Evolutionary conservation across 345 rosid genomes (phyloP).

Genomic region (Salix koriyanagi): DNA sequence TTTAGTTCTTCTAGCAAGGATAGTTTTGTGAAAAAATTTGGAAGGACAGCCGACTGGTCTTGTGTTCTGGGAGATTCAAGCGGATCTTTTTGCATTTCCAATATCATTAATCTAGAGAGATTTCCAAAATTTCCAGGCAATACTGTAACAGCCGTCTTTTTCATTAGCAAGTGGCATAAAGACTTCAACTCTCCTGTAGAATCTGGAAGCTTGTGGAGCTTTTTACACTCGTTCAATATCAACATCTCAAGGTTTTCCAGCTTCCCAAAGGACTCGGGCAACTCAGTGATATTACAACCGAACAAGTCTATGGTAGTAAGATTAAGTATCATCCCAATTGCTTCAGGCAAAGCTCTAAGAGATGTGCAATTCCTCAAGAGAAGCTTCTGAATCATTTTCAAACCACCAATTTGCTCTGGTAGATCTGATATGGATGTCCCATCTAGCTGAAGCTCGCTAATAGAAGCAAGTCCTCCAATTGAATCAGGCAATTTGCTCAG

Average conservation of each 20-base stretch:
- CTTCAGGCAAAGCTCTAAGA: slow-evolving; percentile 34
- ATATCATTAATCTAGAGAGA: slow-evolving; percentile 34
- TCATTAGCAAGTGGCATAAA: slow-evolving; percentile 34
- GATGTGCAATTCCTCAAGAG: slow-evolving; percentile 19
- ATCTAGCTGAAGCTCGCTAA: slow-evolving; percentile 21
- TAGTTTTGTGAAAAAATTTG: slow-evolving; percentile 38
- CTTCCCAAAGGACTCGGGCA: slow-evolving; percentile 48
- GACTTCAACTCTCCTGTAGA: slow-evolving; percentile 40
- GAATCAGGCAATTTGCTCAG: slow-evolving; percentile 42
- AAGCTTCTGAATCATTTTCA: slow-evolving; percentile 41
- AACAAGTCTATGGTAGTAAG: slow-evolving; percentile 27
- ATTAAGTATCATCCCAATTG: slow-evolving; percentile 33
- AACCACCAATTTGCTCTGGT: slow-evolving; percentile 36
- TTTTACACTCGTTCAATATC: slow-evolving; percentile 28
- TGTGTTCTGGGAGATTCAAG: background rate
- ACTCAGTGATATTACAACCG: slow-evolving; percentile 23
- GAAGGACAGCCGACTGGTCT: slow-evolving; percentile 14
- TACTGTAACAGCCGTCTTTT: slow-evolving; percentile 36
- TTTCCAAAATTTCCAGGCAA: slow-evolving; percentile 42
- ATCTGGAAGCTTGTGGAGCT: slow-evolving; percentile 40
- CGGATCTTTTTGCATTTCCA: slow-evolving; percentile 38
- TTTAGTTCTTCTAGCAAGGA: slow-evolving; percentile 35
- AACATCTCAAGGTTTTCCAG: slow-evolving; percentile 39
- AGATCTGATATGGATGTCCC: slow-evolving; percentile 25
- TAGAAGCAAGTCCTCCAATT: slow-evolving; percentile 32